Evolutionary conservation across 169 alveolate species (phyloP), one percentile per base, ranked within the genome.

Genomic region (Theileria annulata): DNA sequence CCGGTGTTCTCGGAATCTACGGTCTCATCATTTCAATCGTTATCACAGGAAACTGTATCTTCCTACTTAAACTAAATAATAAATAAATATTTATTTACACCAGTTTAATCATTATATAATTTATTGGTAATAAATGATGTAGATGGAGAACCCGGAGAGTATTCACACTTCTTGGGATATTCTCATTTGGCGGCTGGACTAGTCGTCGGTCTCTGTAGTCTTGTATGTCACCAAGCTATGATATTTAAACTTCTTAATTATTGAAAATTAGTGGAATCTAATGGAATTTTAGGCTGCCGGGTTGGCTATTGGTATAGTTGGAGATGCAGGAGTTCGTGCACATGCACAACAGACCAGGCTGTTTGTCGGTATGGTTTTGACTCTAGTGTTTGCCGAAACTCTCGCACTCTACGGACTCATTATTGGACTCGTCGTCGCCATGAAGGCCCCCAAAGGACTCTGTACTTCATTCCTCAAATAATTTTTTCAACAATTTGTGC

Each of bases 281-380:
- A 13, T 35, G 0, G 28, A 69, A 68, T 66, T 21, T 28, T 87
- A 95, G 96, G 99, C 99, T 60, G 99, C 99, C 42, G 99, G 99
- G 42, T 88, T 97, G 37, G 98, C 99, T 67, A 98, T 98, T 74
- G 99, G 99, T 59, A 97, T 98, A 48, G 99, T 98, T 51, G 99
- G 99, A 66, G 99, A 98, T 85, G 99, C 99, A 25, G 99, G 99
- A 88, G 99, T 97, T 49, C 96, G 99, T 83, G 99, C 99, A 35
- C 96, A 97, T 85, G 99, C 99, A 5, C 98, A 97, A 94, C 99
- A 98, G 90, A 97, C 98, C 28, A 94, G 98, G 80, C 95, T 98
- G 72, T 97, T 97, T 88, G 99, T 97, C 72, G 99, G 99, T 58
- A 96, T 98, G 99, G 95, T 98, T 85, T 94, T 98, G 74, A 98